Base-by-base conservation (phyloP, 2,329 filamentous ascomycete genomes). In the Trichoderma citrinoviride region DNA sequence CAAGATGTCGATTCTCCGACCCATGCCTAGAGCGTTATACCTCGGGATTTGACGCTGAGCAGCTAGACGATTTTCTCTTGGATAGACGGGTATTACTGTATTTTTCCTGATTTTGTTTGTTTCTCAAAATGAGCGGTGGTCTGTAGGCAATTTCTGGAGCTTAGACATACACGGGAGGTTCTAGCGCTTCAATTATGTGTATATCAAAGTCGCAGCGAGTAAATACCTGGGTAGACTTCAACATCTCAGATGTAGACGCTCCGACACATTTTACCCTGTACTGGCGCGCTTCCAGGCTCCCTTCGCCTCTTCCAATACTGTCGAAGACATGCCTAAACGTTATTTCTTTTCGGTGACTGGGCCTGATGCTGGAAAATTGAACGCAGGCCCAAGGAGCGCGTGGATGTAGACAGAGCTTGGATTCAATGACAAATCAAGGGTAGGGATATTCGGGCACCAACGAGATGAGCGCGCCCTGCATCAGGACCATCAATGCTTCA, bases 51-150 rank as follows among this genome's bases (percentile, higher is more conserved):
- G 29, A 44, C n/a, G 41, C 47, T 65, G 41, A 52, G 37, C 62
- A 37, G 46, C 43, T 55, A 61, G 64, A 60, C 27, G 43, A 33
- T 64, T 47, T 44, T 41, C 8, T 65, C 21, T 61, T 54, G 56
- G 50, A 23, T 55, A 46, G 56, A 61, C 49, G 53, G 61, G 52
- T 49, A 56, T 29, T 29, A 55, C n/a, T n/a, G n/a, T 43, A 56
- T 58, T 23, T 23, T 44, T 37, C 53, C 54, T 63, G 27, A 15
- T 49, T 50, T 33, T 33, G 10, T 58, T 64, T 33, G 19, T 52
- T 29, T 40, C 21, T 29, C 21, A 44, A 25, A 10, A 23, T 44
- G 43, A 44, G 44, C 43, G 40, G 41, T 49, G 33, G 23, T 5
- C 27, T 53, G 37, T 19, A 23, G 40, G 17, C 41, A n/a, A 25